Percentiles rank a stretch among this genome's conserved stretches.
These are phyloP conservation scores for Macroventuria anomochaeta DNA, from an alignment of 2,329 filamentous ascomycete species.

Conservation along the genomic window DNA sequence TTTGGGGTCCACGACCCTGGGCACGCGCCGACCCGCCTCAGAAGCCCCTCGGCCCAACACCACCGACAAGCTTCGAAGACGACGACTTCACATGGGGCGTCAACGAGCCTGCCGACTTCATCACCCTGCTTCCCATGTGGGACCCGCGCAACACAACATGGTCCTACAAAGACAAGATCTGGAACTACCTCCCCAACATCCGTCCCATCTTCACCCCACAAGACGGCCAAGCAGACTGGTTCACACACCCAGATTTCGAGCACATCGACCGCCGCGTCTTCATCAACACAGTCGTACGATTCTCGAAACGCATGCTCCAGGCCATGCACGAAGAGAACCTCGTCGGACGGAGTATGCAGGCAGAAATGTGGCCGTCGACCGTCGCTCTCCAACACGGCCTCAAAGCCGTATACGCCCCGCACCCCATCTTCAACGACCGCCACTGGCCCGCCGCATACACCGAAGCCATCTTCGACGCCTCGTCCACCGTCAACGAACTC, in stretches of 20 bases:
- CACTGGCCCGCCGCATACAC: constrained; percentile 83
- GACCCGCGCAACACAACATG: constrained; percentile 87
- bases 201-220: constrained; percentile 87
- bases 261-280: constrained; percentile 74
- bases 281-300: constrained; percentile 86
- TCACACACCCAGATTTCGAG: constrained; percentile 57
- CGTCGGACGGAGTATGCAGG: constrained; percentile 88
- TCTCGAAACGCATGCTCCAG: constrained; percentile 78
- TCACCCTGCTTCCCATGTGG: constrained; percentile 90
- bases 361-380: constrained; percentile 94
- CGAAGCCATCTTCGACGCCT: constrained; percentile 77
- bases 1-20: constrained; percentile 86
- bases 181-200: constrained; percentile 58
- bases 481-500: constrained; percentile 28
- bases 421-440: constrained; percentile 86
- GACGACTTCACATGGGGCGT: constrained; percentile 88
- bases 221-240: constrained; percentile 67
- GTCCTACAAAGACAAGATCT: constrained; percentile 61
- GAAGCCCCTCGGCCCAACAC: constrained; percentile 76
- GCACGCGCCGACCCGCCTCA: constrained; percentile 63
- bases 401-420: constrained; percentile 90
- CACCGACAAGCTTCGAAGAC: constrained; percentile 74
- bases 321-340: constrained; percentile 93
- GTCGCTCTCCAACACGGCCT: constrained; percentile 88
- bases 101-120: constrained; percentile 87